These are phyloP conservation scores for Umbellularia californica DNA, from an alignment of 164 flowering plant species.

Conservation along the genomic window DNA sequence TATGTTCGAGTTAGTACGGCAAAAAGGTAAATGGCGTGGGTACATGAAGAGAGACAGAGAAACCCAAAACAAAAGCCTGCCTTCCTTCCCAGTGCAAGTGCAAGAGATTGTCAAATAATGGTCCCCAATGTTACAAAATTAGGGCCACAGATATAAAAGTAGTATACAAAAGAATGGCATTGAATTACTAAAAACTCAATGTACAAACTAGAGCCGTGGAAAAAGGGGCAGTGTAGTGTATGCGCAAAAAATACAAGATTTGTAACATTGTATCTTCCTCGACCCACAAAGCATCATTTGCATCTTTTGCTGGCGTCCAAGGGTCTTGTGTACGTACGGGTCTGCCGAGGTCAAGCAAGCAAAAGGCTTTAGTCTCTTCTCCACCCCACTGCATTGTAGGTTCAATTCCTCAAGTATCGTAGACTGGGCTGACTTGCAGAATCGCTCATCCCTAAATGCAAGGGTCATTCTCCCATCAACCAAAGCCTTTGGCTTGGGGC, in stretches of 20 bases:
- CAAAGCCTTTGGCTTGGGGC: conserved; percentile 48
- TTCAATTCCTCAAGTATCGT: conserved; percentile 67
- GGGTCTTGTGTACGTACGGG: conserved; percentile 19
- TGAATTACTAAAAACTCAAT: conserved; percentile 13
- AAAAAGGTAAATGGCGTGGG: too few relatives aligned
- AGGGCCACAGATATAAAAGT: conserved; percentile 9
- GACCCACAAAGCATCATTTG: neutral
- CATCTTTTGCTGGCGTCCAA: conserved; percentile 7
- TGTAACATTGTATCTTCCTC: neutral
- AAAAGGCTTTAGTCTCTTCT: conserved; percentile 64
- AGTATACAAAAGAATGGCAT: conserved; percentile 44
- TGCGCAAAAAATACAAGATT: neutral
- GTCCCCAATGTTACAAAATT: conserved; percentile 3
- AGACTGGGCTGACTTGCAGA: conserved; percentile 66
- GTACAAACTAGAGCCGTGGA: neutral
- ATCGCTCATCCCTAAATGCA: conserved; percentile 74
- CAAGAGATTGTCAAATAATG: conserved; percentile 17
- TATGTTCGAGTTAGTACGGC: too few relatives aligned
- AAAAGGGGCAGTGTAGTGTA: conserved; percentile 15
- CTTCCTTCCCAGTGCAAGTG: neutral
- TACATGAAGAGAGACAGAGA: neutral
- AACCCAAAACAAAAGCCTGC: neutral
- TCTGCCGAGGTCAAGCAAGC: conserved; percentile 35
- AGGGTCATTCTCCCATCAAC: conserved; percentile 96
- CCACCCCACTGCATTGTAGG: conserved; percentile 56